Evolutionary conservation across 306 rosid species (phyloP), one percentile per base, ranked within the genome.

Genomic region (Malus asiatica): DNA sequence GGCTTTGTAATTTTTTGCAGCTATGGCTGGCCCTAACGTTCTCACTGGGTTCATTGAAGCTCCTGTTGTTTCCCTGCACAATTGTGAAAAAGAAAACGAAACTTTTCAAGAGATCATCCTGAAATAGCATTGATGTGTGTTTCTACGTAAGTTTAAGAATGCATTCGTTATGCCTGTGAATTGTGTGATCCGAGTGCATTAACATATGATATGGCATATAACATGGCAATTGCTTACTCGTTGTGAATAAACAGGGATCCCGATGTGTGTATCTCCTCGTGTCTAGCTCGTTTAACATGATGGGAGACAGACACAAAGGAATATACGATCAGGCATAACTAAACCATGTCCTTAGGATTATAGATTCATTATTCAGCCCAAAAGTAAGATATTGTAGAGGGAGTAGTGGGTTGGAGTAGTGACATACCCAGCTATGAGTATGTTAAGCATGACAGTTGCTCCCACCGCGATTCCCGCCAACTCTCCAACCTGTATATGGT

Each of bases 21-120:
- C 96, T 45, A 93, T 69, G 19, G 98, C 98, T 59, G 98, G 97
- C 59, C 98, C 98, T 32, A 91, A 73, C 66, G 93, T 91, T 84
- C 96, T 87, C 77, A 87, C 96, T 4, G 97, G 97, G 84, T 93
- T 93, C 98, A 90, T 93, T 68, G 97, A 93, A 29, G 66, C 97
- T 75, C 97, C 97, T 18, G 93, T 71, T 65, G 82, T 78, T 75
- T 87, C 87, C 84, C 97, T 93, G 80, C 73, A 77, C n/a, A 33
- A 70, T 53, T 66, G 30, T 14, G 23, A 23, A 68, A 74, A 77
- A 13, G 35, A n/a, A 30, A 70, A 62, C 60, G 2, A 63, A 65
- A 32, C 1, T 0, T 73, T 73, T 59, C 44, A 73, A 44, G 65
- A 18, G 4, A 57, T n/a, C 35, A 13, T 57, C 12, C 32, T 11